Evolutionary conservation across 805 yeast species (phyloP).

Genomic region (Saccharomycopsis sp.): DNA sequence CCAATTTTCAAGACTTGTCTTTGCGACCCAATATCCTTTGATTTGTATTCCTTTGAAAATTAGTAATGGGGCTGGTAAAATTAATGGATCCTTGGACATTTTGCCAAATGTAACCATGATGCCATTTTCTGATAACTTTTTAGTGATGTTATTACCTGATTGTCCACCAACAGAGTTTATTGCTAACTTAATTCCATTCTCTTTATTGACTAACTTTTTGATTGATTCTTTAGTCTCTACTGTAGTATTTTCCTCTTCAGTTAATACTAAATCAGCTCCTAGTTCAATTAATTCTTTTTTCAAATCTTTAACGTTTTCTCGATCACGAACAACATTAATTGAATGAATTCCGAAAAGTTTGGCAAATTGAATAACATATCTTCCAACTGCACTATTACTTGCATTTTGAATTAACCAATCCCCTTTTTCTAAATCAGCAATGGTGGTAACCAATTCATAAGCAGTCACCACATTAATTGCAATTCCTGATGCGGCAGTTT

Average conservation of each 20-base stretch:
- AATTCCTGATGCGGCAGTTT: constrained; percentile 73
- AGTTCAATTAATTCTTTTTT: constrained; percentile 40
- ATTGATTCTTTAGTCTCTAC: constrained; percentile 53
- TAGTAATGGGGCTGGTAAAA: constrained; percentile 78
- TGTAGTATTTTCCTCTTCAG: constrained; percentile 74
- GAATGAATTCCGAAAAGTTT: constrained; percentile 70
- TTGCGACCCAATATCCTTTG: constrained; percentile 89
- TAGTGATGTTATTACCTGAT: constrained; percentile 67
- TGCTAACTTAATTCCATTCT: constrained; percentile 52
- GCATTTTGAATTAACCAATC: constrained; percentile 97
- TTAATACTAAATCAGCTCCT: constrained; percentile 88
- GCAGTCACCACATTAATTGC: constrained; percentile 92
- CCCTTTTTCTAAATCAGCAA: constrained; percentile 14
- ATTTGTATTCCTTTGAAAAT: constrained; percentile 82
- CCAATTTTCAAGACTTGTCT: constrained; percentile 51
- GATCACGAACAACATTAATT: constrained; percentile 76
- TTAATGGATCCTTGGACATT: constrained; percentile 92
- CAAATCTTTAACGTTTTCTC: constrained; percentile 55
- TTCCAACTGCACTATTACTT: constrained; percentile 91
- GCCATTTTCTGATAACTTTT: constrained; percentile 71
- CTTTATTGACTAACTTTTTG: constrained; percentile 19
- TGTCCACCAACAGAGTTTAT: constrained; percentile 92
- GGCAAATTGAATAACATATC: constrained; percentile 83
- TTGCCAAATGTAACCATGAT: constrained; percentile 89
- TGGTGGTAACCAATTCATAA: constrained; percentile 74